These are phyloP conservation scores for Phytophthora litchii DNA, from an alignment of 352 stramenopile genomes.

Conservation along the genomic window DNA sequence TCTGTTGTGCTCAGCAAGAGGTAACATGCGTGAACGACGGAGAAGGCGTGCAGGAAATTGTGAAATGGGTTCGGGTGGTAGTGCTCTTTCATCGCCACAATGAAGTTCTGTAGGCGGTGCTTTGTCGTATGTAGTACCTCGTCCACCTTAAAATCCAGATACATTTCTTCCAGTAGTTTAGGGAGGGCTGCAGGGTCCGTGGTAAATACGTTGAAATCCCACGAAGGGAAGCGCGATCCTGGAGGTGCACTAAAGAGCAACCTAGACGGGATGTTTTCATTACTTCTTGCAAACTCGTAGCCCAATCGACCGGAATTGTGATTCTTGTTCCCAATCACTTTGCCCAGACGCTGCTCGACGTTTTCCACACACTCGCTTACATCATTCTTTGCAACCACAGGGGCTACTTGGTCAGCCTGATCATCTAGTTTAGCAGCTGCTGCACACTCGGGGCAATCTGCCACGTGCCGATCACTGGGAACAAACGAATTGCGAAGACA, in stretches of 20 bases:
- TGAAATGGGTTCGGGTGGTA: slow-evolving; percentile 92
- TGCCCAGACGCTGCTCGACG: slow-evolving; percentile 29
- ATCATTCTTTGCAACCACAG: slow-evolving; percentile 5
- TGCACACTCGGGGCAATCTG: slow-evolving; percentile 49
- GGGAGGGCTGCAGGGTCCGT: slow-evolving; percentile 56
- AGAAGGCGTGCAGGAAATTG: slow-evolving; percentile 92
- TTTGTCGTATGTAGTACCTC: slow-evolving; percentile 64
- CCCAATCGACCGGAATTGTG: slow-evolving; percentile 39
- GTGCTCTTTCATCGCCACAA: slow-evolving; percentile 78
- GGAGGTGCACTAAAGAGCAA: slow-evolving; percentile 37
- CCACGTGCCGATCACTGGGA: slow-evolving; percentile 44
- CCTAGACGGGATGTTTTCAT: slow-evolving; percentile 14
- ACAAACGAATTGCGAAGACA: slow-evolving; percentile 67
- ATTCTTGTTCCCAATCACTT: slow-evolving; percentile 13
- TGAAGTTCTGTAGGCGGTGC: slow-evolving; percentile 76
- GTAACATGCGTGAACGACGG: slow-evolving; percentile 87
- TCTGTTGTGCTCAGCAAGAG: slow-evolving; percentile 81
- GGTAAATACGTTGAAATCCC: slow-evolving; percentile 86
- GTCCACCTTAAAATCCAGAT: slow-evolving; percentile 74
- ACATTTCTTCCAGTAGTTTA: slow-evolving; percentile 74
- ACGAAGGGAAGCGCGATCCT: slow-evolving; percentile 49
- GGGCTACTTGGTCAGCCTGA: slow-evolving; percentile 15
- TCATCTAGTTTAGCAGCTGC: slow-evolving; percentile 24
- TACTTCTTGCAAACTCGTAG: slow-evolving; percentile 31
- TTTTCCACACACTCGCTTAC: slow-evolving; percentile 9